Percentiles rank a stretch among this genome's conserved stretches.
Evolutionary conservation across 208 protist species (phyloP).

Genomic region (Leishmania aethiopica): DNA sequence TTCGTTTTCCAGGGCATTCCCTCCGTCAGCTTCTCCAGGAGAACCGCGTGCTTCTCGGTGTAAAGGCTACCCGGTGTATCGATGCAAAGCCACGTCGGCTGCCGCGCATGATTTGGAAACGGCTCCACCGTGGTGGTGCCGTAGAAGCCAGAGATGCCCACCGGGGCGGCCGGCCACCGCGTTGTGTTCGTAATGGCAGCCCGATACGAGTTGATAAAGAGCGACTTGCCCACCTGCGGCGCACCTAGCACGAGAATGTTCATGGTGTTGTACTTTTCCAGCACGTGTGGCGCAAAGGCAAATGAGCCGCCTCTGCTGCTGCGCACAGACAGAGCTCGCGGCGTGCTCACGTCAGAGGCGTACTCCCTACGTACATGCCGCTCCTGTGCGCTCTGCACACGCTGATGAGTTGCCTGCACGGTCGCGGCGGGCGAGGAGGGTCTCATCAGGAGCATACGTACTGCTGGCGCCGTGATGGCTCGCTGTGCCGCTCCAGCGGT

Average conservation of each 20-base stretch:
- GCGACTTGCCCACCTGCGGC: constrained; percentile 82
- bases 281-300: constrained; percentile 22
- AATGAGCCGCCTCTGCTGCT: constrained; percentile 34
- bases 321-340: constrained; percentile 12
- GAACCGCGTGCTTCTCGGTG: constrained; percentile 27
- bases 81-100: constrained; percentile 78
- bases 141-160: constrained; percentile 80
- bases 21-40: constrained; percentile 56
- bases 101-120: constrained; percentile 63
- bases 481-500: constrained; percentile 1
- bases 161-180: constrained; percentile 76
- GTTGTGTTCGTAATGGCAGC: constrained; percentile 55
- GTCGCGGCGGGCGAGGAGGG: constrained; percentile 1
- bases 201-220: constrained; percentile 79
- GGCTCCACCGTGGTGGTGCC: constrained; percentile 77
- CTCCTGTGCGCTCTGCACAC: constrained; percentile 14
- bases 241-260: constrained; percentile 79
- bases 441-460: neutral
- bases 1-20: constrained; percentile 79
- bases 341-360: neutral
- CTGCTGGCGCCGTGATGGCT: constrained; percentile 1
- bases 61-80: constrained; percentile 84
- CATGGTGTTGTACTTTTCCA: constrained; percentile 35
- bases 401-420: constrained; percentile 10
- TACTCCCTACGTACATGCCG: neutral